Conservation (phyloP, 306 rosid species). For the Prunus padus region DNA sequence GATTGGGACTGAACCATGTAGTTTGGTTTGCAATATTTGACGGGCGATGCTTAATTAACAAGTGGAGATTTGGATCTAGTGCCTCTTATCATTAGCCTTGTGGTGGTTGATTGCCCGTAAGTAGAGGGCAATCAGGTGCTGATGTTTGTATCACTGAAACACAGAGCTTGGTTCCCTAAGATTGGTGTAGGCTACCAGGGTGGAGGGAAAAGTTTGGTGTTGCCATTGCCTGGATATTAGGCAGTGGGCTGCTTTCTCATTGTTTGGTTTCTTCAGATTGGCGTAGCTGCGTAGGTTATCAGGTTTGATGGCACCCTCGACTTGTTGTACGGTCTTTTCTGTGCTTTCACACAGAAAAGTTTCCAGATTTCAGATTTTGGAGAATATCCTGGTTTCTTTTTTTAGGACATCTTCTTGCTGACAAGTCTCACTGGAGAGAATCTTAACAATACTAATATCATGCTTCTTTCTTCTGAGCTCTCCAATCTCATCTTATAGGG, state of each 20-base stretch:
- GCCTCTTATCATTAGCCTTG: constrained; percentile 9
- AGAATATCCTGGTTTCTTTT: constrained; percentile 12
- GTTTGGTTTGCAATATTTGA: constrained; percentile 10
- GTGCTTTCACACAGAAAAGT: constrained; percentile 12
- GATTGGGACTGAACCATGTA: constrained; percentile 17
- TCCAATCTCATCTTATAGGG: constrained; percentile 20
- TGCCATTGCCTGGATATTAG: constrained; percentile 21
- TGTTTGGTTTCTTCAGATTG: constrained; percentile 8
- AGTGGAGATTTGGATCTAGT: constrained; percentile 3
- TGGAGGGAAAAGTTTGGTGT: constrained; percentile 30
- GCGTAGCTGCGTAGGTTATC: constrained; percentile 16
- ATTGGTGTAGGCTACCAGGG: constrained; percentile 24
- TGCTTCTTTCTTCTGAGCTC: constrained; percentile 19
- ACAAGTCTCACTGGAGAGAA: constrained; percentile 17
- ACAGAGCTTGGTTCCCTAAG: constrained; percentile 22
- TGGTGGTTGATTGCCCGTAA: constrained; percentile 25
- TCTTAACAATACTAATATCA: constrained; percentile 9
- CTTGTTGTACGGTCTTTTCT: background rate
- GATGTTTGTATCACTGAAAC: constrained; percentile 22
- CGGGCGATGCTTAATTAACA: background rate
- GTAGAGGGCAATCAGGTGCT: constrained; percentile 23
- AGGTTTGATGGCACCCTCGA: constrained; percentile 8
- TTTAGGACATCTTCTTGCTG: constrained; percentile 22
- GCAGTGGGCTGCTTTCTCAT: constrained; percentile 18
- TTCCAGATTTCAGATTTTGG: constrained; percentile 20